Percentiles rank a stretch among this genome's conserved stretches.
Evolutionary conservation across 2,329 filamentous ascomycete species (phyloP).

Genomic region (Stenocarpella maydis): DNA sequence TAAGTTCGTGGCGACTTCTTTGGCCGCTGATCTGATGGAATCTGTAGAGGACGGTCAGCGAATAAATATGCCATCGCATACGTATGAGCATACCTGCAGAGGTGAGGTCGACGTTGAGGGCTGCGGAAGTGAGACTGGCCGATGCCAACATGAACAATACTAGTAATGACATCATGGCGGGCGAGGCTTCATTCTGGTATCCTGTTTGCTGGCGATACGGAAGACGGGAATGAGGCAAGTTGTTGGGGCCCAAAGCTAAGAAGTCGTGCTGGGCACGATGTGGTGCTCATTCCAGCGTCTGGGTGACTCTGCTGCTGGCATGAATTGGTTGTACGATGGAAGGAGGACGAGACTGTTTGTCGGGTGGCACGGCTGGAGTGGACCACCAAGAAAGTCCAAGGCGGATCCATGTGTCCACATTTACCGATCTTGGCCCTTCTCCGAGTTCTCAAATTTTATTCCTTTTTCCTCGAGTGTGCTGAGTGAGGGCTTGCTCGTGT

Average conservation of each 20-base stretch:
- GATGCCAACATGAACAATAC: conserved; percentile 25
- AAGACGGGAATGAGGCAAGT: not conserved
- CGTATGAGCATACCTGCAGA: conserved; percentile 32
- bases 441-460: too few species aligned
- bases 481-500: not conserved
- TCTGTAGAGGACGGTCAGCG: conserved; percentile 22
- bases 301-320: not conserved
- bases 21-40: conserved; percentile 48
- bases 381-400: not conserved
- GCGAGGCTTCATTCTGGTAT: conserved; percentile 9
- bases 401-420: conserved; percentile 9
- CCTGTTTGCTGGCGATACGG: not conserved
- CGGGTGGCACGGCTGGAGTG: conserved; percentile 5
- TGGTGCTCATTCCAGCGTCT: not conserved
- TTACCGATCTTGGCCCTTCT: conserved; percentile 16
- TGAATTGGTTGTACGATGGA: conserved; percentile 14
- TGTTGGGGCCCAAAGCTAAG: not conserved
- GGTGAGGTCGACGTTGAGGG: conserved; percentile 33
- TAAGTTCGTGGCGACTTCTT: conserved; percentile 53
- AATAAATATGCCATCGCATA: not conserved
- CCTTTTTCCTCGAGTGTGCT: not conserved
- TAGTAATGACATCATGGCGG: conserved; percentile 13
- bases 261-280: not conserved
- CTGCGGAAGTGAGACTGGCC: conserved; percentile 19
- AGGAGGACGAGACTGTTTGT: not conserved